Evolutionary conservation across 192 early-diverging fungal species (phyloP).

Genomic region (Umbelopsis sp.): DNA sequence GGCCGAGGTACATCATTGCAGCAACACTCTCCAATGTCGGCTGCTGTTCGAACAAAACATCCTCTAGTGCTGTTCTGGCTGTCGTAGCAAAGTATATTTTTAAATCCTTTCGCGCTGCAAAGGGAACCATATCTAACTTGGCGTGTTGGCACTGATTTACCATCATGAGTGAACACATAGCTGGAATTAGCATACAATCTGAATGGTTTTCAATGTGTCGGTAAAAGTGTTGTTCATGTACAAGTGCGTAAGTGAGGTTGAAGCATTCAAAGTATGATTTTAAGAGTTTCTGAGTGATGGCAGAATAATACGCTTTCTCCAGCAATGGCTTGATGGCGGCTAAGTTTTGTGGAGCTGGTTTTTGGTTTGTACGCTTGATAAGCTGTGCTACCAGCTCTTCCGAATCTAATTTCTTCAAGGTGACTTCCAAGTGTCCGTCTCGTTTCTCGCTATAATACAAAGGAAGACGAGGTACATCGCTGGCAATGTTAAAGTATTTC

Average conservation of each 20-base stretch:
- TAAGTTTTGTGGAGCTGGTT: neutral
- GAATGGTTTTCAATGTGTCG: conserved; percentile 9
- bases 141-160: conserved; percentile 28
- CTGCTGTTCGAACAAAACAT: conserved; percentile 22
- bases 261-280: conserved; percentile 4
- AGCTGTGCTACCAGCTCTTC: conserved; percentile 19
- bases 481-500: conserved; percentile 20
- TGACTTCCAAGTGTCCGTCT: conserved; percentile 7
- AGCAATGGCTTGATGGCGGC: conserved; percentile 21
- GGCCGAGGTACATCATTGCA: conserved; percentile 8
- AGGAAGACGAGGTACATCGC: conserved; percentile 16
- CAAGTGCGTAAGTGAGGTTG: conserved; percentile 7
- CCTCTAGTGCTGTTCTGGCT: conserved; percentile 23
- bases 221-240: conserved; percentile 4
- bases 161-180: conserved; percentile 19
- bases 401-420: conserved; percentile 23
- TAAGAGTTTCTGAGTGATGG: conserved; percentile 14
- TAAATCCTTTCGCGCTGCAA: neutral
- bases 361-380: neutral
- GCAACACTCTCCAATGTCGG: conserved; percentile 15
- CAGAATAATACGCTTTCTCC: conserved; percentile 3
- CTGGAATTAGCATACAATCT: conserved; percentile 24
- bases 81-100: conserved; percentile 19
- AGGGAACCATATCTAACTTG: neutral
- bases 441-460: conserved; percentile 18